A percentile compares a stretch with the other conserved stretches of the same genome.
These are phyloP conservation scores for Plectosphaerella sp. DNA, from an alignment of 2,329 filamentous ascomycete species.

Conservation along the genomic window DNA sequence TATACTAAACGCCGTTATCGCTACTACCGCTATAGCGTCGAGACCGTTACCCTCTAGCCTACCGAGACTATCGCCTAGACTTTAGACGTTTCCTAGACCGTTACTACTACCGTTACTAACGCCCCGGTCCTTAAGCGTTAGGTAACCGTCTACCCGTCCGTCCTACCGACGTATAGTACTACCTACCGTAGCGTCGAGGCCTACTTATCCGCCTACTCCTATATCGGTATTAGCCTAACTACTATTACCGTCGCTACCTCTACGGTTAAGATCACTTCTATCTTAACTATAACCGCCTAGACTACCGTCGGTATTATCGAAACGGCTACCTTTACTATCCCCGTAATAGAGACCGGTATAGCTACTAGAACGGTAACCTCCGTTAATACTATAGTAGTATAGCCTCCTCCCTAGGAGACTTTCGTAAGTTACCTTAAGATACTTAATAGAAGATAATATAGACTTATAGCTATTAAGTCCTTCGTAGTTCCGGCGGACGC, in stretches of 20 bases:
- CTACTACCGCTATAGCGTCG: too few species aligned
- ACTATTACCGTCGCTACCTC: constrained; percentile 15
- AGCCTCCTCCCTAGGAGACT: background rate
- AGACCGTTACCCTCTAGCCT: constrained; percentile 2
- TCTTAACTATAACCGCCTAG: constrained; percentile 9
- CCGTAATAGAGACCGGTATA: constrained; percentile 2
- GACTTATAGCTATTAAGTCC: background rate
- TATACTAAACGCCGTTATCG: too few species aligned
- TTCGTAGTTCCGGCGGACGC: background rate
- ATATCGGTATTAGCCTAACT: constrained; percentile 10
- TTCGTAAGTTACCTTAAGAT: constrained; percentile 50
- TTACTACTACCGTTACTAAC: constrained; percentile 2
- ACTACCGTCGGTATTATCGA: constrained; percentile 2
- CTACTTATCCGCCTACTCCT: constrained; percentile 15
- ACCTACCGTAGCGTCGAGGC: constrained; percentile 9
- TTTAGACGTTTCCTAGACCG: constrained; percentile 2
- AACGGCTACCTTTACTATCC: background rate
- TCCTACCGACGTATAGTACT: constrained; percentile 12
- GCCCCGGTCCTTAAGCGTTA: background rate
- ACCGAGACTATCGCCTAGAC: background rate
- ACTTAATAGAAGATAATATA: too few species aligned
- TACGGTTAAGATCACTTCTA: constrained; percentile 34
- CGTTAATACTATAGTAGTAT: background rate
- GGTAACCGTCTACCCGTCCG: constrained; percentile 5
- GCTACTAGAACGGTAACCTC: constrained; percentile 3